phyloP scores from a whole-genome alignment of 2,329 filamentous ascomycete genomes.

The Pseudogymnoascus sp. region DNA sequence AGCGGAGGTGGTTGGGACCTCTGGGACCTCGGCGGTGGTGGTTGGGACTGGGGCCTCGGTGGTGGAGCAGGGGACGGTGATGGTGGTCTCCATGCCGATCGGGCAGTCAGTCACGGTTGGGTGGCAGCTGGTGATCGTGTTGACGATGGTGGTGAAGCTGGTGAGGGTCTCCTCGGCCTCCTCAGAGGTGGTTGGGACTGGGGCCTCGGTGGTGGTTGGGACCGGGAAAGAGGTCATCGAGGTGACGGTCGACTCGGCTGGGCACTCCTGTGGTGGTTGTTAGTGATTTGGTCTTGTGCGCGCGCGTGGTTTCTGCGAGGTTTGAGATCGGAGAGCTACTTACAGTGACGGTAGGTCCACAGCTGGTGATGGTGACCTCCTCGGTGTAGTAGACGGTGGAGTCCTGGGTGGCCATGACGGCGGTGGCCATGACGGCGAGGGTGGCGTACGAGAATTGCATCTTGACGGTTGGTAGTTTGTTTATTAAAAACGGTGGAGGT shows the following conservation, averaged over 20 bases:
- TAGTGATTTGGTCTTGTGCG: slow-evolving; percentile 10
- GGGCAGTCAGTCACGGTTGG: slow-evolving; percentile 13
- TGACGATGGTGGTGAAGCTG: slow-evolving; percentile 10
- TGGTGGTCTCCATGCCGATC: slow-evolving; percentile 18
- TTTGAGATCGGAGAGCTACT: background rate
- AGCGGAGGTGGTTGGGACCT: slow-evolving; percentile 21
- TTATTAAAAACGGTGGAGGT: slow-evolving; percentile 14
- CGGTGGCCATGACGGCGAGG: slow-evolving; percentile 29
- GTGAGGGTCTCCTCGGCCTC: slow-evolving; percentile 6
- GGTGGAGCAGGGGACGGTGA: slow-evolving; percentile 21
- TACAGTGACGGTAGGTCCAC: slow-evolving; percentile 36
- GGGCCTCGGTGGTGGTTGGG: slow-evolving; percentile 7
- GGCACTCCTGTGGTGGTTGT: slow-evolving; percentile 12
- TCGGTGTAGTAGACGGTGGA: slow-evolving; percentile 41
- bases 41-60: slow-evolving; percentile 24
- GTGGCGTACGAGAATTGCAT: slow-evolving; percentile 32
- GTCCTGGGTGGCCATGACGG: slow-evolving; percentile 23
- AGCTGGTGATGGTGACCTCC: slow-evolving; percentile 44
- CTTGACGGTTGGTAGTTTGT: slow-evolving; percentile 26
- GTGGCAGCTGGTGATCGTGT: slow-evolving; percentile 18
- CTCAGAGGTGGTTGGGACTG: background rate
- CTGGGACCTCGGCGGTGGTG: slow-evolving; percentile 22
- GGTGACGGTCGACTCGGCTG: slow-evolving; percentile 21
- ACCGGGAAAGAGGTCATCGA: slow-evolving; percentile 20
- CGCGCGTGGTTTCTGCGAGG: background rate